Conservation (phyloP, 176 grass and related monocot genomes). For the Cenchrus americanus region DNA sequence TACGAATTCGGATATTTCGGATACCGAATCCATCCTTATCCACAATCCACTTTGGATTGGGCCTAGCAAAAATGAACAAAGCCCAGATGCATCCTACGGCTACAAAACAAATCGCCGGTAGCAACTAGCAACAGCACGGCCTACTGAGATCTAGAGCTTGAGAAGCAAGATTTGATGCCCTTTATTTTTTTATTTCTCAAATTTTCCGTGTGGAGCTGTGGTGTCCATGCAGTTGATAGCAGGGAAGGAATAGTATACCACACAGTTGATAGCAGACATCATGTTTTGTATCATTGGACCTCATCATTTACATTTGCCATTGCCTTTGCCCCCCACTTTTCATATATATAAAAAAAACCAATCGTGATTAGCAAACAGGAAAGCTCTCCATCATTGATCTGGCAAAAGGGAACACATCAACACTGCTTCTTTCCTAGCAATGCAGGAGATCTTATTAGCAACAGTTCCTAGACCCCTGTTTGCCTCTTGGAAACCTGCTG, state of each 20-base stretch:
- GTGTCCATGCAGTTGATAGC: constrained; percentile 22
- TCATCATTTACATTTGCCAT: constrained; percentile 23
- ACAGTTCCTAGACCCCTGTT: constrained; percentile 28
- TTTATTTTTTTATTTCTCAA: background rate
- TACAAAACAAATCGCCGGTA: constrained; percentile 5
- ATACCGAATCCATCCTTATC: no score
- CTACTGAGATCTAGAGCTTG: constrained; percentile 12
- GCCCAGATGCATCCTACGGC: background rate
- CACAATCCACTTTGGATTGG: constrained; percentile 8
- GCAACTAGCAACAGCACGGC: background rate
- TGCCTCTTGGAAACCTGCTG: constrained; percentile 4
- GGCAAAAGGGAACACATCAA: background rate
- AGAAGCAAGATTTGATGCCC: constrained; percentile 10
- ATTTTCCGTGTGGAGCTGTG: constrained; percentile 3
- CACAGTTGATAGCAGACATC: constrained; percentile 15
- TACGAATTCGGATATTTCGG: no score
- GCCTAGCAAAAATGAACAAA: constrained; percentile 17
- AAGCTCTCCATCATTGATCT: constrained; percentile 29
- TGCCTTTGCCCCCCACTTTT: background rate
- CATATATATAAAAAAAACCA: background rate
- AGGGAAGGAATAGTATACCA: constrained; percentile 36
- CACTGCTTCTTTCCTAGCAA: background rate
- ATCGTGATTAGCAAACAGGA: constrained; percentile 25
- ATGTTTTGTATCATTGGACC: constrained; percentile 27
- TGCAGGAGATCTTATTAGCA: background rate